Evolutionary conservation across 1,284 basidiomycete genomes (phyloP).

Genomic region (Tilletiaria anomala): DNA sequence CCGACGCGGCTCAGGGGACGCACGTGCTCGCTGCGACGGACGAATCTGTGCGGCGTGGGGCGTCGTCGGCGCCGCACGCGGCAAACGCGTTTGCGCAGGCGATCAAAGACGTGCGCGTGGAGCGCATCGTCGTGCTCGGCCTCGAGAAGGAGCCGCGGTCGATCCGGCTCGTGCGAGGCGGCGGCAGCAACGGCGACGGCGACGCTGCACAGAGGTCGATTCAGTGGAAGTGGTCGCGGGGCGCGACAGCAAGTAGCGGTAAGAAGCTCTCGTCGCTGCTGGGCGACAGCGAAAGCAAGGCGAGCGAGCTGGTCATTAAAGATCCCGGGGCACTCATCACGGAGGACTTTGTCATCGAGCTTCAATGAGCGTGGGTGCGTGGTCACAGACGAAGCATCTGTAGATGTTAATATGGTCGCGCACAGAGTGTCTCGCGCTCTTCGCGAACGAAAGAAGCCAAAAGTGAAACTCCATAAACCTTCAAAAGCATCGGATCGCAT

Average conservation of each 20-base stretch:
- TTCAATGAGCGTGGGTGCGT: too few relatives aligned
- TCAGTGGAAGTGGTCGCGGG: too few relatives aligned
- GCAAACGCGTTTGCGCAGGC: slow-evolving; percentile 19
- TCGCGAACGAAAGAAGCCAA: too few relatives aligned
- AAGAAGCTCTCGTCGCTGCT: background rate
- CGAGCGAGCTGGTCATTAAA: slow-evolving; percentile 24
- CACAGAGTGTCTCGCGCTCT: too few relatives aligned
- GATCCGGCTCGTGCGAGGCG: too few relatives aligned
- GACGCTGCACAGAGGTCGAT: too few relatives aligned
- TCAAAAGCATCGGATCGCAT: too few relatives aligned
- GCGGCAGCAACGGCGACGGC: too few relatives aligned
- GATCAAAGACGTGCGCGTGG: slow-evolving; percentile 25
- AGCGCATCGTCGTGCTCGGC: slow-evolving; percentile 31
- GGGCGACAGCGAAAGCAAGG: slow-evolving; percentile 9
- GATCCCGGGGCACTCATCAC: slow-evolving; percentile 21
- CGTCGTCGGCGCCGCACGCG: slow-evolving; percentile 1
- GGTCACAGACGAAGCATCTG: too few relatives aligned
- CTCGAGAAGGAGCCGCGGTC: slow-evolving; percentile 13
- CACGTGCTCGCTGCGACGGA: background rate
- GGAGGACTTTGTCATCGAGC: too few relatives aligned
- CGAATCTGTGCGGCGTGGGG: slow-evolving; percentile 6
- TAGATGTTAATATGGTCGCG: too few relatives aligned
- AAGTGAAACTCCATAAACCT: too few relatives aligned
- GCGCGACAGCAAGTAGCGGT: background rate
- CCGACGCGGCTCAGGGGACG: background rate